Evolutionary conservation across 2,329 filamentous ascomycete genomes (phyloP).

Genomic region (Chrysoporthe deuterocubensis): DNA sequence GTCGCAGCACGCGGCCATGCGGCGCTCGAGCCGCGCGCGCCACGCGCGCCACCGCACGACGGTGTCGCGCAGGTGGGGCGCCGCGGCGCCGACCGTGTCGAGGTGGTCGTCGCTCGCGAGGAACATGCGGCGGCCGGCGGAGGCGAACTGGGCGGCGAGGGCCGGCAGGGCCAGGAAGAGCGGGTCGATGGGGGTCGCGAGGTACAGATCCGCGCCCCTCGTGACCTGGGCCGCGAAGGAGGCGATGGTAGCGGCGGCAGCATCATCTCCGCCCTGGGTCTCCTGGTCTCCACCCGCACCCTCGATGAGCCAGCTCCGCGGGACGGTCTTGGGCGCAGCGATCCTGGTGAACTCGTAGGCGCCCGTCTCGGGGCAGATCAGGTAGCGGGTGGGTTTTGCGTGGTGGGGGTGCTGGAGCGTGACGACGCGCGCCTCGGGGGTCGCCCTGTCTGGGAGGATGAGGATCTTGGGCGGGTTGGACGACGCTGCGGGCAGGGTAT

Average conservation of each 20-base stretch:
- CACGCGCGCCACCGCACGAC: constrained; percentile 50
- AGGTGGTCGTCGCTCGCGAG: constrained; percentile 73
- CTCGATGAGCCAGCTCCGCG: constrained; percentile 67
- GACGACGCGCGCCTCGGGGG: constrained; percentile 59
- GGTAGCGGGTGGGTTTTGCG: constrained; percentile 59
- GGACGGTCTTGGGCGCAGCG: constrained; percentile 54
- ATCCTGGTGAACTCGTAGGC: constrained; percentile 69
- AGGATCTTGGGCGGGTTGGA: constrained; percentile 59
- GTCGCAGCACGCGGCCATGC: constrained; percentile 77
- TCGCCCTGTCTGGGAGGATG: constrained; percentile 61
- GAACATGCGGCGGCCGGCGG: constrained; percentile 63
- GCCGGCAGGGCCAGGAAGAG: constrained; percentile 82
- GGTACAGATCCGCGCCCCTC: constrained; percentile 73
- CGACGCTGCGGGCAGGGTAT: constrained; percentile 45
- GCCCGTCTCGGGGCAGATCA: constrained; percentile 64
- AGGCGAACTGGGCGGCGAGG: constrained; percentile 53
- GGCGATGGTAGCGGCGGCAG: not conserved
- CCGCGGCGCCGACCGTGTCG: constrained; percentile 60
- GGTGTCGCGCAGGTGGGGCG: constrained; percentile 63
- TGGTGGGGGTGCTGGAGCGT: constrained; percentile 64
- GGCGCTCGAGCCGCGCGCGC: constrained; percentile 59
- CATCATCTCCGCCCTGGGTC: not conserved
- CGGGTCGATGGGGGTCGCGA: constrained; percentile 84
- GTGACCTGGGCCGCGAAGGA: constrained; percentile 52
- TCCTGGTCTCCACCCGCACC: constrained; percentile 19